These are phyloP conservation scores for Cupressus sempervirens DNA, from an alignment of 75 land plant genomes.

Conservation along the genomic window DNA sequence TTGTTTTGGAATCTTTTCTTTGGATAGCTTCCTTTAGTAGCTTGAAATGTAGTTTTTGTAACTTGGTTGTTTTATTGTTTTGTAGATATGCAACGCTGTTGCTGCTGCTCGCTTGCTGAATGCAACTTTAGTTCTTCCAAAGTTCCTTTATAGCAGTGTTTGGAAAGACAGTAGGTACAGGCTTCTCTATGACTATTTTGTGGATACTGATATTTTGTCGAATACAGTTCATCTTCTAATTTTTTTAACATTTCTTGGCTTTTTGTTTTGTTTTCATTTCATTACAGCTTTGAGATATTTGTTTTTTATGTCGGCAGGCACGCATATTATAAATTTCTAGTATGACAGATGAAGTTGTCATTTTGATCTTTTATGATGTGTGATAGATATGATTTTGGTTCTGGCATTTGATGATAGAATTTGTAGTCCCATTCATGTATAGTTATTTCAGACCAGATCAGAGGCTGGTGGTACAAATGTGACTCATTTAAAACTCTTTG, in stretches of 20 bases:
- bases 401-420: background rate
- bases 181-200: background rate
- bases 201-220: background rate
- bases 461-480: background rate
- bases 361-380: background rate
- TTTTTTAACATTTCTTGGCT: background rate
- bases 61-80: conserved; percentile 4
- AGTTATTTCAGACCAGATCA: background rate
- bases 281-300: background rate
- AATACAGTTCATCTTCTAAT: background rate
- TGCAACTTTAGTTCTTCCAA: conserved; percentile 91
- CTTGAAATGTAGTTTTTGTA: background rate
- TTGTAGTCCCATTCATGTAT: background rate
- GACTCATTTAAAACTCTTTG: background rate
- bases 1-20: background rate
- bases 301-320: background rate
- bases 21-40: background rate
- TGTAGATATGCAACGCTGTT: conserved; percentile 94
- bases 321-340: background rate
- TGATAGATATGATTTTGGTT: background rate
- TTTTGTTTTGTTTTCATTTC: conserved; percentile 1
- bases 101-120: conserved; percentile 91
- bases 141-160: conserved; percentile 75
- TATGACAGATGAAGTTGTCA: background rate
- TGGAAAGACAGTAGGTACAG: conserved; percentile 86